These are phyloP conservation scores for Ceratocystis huliohia DNA, from an alignment of 2,329 filamentous ascomycete species.

Conservation along the genomic window DNA sequence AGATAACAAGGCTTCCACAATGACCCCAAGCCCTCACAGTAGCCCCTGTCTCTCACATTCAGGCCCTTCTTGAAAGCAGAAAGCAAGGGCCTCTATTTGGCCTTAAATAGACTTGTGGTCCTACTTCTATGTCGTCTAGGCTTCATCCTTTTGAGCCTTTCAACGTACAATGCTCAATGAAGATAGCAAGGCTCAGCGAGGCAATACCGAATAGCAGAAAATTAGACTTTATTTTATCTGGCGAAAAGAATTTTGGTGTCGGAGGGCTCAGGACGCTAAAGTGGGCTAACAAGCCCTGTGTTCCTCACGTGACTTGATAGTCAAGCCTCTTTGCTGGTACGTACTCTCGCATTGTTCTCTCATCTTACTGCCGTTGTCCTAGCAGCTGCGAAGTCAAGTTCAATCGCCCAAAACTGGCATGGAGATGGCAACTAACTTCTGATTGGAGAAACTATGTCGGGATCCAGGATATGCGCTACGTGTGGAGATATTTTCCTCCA, in stretches of 20 bases:
- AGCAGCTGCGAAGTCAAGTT: neutral
- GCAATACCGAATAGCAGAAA: neutral
- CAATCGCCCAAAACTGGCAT: neutral
- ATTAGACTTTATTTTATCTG: neutral
- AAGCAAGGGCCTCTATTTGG: neutral
- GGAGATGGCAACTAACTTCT: slow-evolving; percentile 1
- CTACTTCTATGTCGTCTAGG: neutral
- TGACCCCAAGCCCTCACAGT: neutral
- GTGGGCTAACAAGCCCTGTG: too few relatives aligned
- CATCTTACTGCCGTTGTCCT: neutral
- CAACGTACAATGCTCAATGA: neutral
- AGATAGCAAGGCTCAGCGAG: neutral
- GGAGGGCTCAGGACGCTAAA: neutral
- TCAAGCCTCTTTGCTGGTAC: neutral
- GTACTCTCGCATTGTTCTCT: neutral
- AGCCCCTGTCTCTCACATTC: slow-evolving; percentile 1
- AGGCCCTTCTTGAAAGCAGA: neutral
- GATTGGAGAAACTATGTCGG: neutral
- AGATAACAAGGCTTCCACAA: neutral
- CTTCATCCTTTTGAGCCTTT: neutral
- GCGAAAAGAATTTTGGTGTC: neutral
- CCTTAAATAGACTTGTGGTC: neutral
- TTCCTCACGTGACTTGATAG: neutral
- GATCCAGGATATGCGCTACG: neutral
- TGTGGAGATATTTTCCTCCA: neutral